Evolutionary conservation across 2,329 filamentous ascomycete genomes (phyloP).

Genomic region (Eutypella sp.): DNA sequence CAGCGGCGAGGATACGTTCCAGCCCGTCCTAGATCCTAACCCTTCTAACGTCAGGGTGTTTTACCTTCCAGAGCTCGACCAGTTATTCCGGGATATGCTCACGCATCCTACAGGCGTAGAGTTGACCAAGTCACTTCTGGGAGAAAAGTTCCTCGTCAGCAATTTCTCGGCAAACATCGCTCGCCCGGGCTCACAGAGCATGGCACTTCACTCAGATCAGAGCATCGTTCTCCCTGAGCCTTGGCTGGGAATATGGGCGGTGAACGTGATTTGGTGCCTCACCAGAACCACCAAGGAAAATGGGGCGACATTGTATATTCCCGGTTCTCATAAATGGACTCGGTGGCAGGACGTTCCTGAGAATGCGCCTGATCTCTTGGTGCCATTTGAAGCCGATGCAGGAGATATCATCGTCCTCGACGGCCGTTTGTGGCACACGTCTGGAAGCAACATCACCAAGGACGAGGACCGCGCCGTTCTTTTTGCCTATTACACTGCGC

Average conservation of each 20-base stretch:
- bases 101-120: conserved; percentile 19
- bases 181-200: conserved; percentile 23
- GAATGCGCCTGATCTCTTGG: conserved; percentile 20
- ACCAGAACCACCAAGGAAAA: conserved; percentile 25
- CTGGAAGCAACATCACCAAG: conserved; percentile 25
- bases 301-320: conserved; percentile 18
- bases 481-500: conserved; percentile 27
- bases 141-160: conserved; percentile 24
- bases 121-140: conserved; percentile 24
- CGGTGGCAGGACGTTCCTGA: conserved; percentile 8
- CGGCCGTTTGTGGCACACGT: conserved; percentile 28
- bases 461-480: conserved; percentile 26
- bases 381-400: conserved; percentile 27
- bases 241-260: conserved; percentile 17
- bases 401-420: conserved; percentile 28
- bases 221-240: conserved; percentile 27
- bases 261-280: conserved; percentile 28
- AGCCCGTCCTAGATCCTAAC: conserved; percentile 24
- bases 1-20: conserved; percentile 19
- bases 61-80: conserved; percentile 26
- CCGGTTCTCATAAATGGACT: conserved; percentile 11
- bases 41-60: conserved; percentile 25
- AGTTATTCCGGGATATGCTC: conserved; percentile 19
- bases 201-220: conserved; percentile 29
- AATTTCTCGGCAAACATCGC: conserved; percentile 33